phyloP scores from a whole-genome alignment of 2,329 filamentous ascomycete species.

The Coniochaeta sp. region DNA sequence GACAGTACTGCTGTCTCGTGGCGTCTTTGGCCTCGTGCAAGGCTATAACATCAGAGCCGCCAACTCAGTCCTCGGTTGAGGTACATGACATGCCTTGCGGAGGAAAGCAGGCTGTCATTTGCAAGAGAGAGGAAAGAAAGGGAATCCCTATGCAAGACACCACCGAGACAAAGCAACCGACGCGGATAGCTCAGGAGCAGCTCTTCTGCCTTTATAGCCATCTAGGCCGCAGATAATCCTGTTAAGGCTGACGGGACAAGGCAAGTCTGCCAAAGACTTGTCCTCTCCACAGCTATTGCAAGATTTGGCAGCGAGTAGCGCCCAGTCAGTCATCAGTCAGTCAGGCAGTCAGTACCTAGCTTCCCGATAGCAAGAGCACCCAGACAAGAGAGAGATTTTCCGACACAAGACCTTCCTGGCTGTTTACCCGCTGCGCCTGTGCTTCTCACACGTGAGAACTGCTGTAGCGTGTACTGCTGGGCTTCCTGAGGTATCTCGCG shows the following conservation, averaged over 20 bases:
- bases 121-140: slow-evolving; percentile 4
- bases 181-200: slow-evolving; percentile 18
- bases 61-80: background rate
- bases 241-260: slow-evolving; percentile 26
- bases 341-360: slow-evolving; percentile 53
- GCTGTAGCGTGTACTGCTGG: slow-evolving; percentile 22
- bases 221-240: slow-evolving; percentile 30
- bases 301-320: slow-evolving; percentile 44
- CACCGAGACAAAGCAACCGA: slow-evolving; percentile 16
- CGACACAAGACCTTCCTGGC: slow-evolving; percentile 29
- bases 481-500: background rate
- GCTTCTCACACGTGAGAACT: slow-evolving; percentile 29
- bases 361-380: slow-evolving; percentile 62
- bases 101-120: background rate
- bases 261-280: slow-evolving; percentile 15
- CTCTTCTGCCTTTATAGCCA: slow-evolving; percentile 30
- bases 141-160: slow-evolving; percentile 9
- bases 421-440: slow-evolving; percentile 28
- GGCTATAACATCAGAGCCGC: background rate
- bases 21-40: background rate
- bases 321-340: slow-evolving; percentile 21
- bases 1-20: no score
- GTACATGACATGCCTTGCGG: background rate
- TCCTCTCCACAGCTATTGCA: slow-evolving; percentile 35
- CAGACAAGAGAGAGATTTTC: slow-evolving; percentile 25